Base-by-base conservation (phyloP, 768 basidiomycete species). In the Suillus subluteus region DNA sequence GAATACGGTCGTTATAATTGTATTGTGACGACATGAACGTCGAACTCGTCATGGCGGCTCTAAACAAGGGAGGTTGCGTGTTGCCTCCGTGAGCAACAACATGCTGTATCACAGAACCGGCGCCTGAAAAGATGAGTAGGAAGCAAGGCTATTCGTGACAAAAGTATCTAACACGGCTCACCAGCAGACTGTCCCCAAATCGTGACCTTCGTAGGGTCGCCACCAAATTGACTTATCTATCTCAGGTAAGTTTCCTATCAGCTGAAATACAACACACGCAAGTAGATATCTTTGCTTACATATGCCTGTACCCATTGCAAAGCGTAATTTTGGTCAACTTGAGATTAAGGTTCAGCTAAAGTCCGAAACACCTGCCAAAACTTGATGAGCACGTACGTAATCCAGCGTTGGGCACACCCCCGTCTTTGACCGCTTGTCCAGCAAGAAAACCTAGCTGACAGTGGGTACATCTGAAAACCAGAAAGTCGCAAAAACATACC, bases 41-140 rank as follows among this genome's bases (percentile, higher is more conserved):
- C 0, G 85, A 86, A 69, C 83, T 85, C 13, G 82, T 76, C 12
- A 86, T 83, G 1, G 79, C 84, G 13, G 71, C 76, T 58, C 77
- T 72, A 70, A 86, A 86, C 0, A 86, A 73, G 6, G 79, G 78
- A 1, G 84, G 84, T 7, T 74, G 67, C 0, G 83, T 86, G 44
- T 79, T 74, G 18, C 85, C 85, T 13, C 76, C 76, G 37, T 84
- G 75, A 12, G 85, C 85, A 37, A 86, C 71, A 2, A 84, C 58
- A 41, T 86, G 85, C 62, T 86, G 84, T 9, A 85, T 35, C 7
- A 86, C 83, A 2, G 84, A 85, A 4, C 84, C 84, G 46, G 80
- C 85, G 63, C 82, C 82, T 81, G 44, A 41, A 37, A 46, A 15
- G 26, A 63, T 1, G 40, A 52, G 4, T 44, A 35, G 9, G 21